Conservation (phyloP, 257 asterid genomes). For the Salvia splendens region DNA sequence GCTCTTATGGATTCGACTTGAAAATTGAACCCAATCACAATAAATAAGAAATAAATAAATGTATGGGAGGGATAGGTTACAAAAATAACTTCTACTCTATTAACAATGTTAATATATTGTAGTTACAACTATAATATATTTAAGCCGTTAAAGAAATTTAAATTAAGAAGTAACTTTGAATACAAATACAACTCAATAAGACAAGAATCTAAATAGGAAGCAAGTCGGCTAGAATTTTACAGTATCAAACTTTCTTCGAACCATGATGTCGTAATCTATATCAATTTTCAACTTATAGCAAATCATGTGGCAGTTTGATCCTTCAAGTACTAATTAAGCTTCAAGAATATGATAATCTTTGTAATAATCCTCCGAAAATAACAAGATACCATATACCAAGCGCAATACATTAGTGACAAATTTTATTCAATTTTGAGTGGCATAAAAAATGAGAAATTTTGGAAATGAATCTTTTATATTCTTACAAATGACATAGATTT, state of each 20-base stretch:
- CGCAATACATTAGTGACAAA: background rate
- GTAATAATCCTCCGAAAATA: background rate
- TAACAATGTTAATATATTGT: no score
- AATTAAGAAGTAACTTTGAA: background rate
- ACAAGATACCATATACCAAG: background rate
- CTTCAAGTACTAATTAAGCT: background rate
- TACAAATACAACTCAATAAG: background rate
- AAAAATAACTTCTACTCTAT: no score
- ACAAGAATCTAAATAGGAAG: no score
- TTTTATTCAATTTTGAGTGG: background rate
- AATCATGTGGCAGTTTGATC: background rate
- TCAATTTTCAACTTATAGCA: background rate
- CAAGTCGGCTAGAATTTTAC: no score
- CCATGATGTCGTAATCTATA: background rate
- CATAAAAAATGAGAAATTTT: slow-evolving; percentile 18
- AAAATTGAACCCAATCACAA: background rate
- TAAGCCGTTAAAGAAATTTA: background rate
- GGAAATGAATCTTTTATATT: slow-evolving; percentile 16
- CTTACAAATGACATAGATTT: slow-evolving; percentile 25
- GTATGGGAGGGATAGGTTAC: background rate
- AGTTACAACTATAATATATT: background rate
- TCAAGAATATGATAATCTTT: background rate
- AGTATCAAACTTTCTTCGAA: background rate
- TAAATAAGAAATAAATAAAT: background rate
- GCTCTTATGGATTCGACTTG: background rate